Base-by-base conservation (phyloP, 2,329 filamentous ascomycete species). In the Sclerotinia glacialis region DNA sequence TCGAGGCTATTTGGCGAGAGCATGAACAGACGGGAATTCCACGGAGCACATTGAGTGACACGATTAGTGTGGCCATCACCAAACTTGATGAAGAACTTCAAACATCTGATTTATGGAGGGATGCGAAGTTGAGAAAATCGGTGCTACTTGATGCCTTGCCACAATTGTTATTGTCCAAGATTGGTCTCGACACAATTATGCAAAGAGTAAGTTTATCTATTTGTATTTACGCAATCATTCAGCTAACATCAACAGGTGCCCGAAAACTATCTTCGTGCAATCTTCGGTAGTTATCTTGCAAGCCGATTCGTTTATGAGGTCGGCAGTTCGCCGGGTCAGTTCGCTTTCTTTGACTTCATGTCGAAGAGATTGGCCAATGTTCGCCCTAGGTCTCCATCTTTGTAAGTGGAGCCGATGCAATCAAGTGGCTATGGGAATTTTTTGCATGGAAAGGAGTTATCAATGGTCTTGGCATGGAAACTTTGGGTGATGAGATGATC, bases 1-100 rank as follows among this genome's bases (percentile, higher is more conserved):
- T 99, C 73, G 95, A 99, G 80, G 95, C 95, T 53, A 96, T 99
- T 80, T 99, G 95, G 95, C 88, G 92, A 71, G 95, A 99, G 79
- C 87, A 96, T 76, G 88, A 95, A 79, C 80, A 88, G 77, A 97
- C 91, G 1, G 91, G 92, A 63, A 83, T 88, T 65, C 81, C 92
- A 28, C 87, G 93, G 69, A 96, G 92, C 69, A 86, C 93, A n/a
- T 84, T 99, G 66, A 96, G 92, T 58, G 95, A 99, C 78, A 91
- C 89, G 73, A 86, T 99, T 65, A 96, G 92, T 66, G 82, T 91
- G 60, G 94, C 95, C 44, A 99, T 99, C 77, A 98, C 94, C n/a
- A 90, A 91, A 73, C 85, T 99, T 28, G 94, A 99, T 74, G 94
- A 99, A 81, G 93, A 99, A 80, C 83, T 99, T 64, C 95, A 99